These are phyloP conservation scores for Euclidium syriacum DNA, from an alignment of 345 rosid genomes.

Conservation along the genomic window DNA sequence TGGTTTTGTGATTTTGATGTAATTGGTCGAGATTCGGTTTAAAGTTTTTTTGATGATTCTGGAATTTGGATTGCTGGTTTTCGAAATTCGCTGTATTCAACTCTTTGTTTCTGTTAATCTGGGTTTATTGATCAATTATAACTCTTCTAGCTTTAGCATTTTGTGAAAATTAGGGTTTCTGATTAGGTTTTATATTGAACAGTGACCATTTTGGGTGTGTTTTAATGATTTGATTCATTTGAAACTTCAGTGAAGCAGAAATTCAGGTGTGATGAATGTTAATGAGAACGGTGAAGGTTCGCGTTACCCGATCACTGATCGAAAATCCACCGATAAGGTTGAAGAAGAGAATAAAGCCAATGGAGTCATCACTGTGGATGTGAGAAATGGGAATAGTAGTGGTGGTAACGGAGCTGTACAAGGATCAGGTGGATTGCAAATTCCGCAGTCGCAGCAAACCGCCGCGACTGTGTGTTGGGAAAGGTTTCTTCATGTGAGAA, in stretches of 20 bases:
- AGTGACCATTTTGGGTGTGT: neutral
- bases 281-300: conserved; percentile 38
- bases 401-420: conserved; percentile 29
- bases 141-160: neutral
- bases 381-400: conserved; percentile 35
- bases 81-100: neutral
- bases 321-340: conserved; percentile 24
- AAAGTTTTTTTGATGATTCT: conserved; percentile 15
- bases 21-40: neutral
- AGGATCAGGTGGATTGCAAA: conserved; percentile 36
- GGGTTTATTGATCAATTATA: neutral
- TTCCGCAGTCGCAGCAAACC: conserved; percentile 43
- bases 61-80: neutral
- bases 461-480: conserved; percentile 57
- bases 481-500: conserved; percentile 61
- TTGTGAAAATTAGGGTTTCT: conserved; percentile 37
- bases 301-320: conserved; percentile 28
- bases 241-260: conserved; percentile 37
- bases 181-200: neutral
- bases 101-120: conserved; percentile 2
- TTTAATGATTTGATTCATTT: conserved; percentile 17
- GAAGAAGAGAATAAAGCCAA: conserved; percentile 34
- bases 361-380: conserved; percentile 29
- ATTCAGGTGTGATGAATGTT: conserved; percentile 49
- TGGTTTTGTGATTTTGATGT: neutral